Evolutionary conservation across 129 eudicot genomes (phyloP).

Genomic region (Mikania micrantha): DNA sequence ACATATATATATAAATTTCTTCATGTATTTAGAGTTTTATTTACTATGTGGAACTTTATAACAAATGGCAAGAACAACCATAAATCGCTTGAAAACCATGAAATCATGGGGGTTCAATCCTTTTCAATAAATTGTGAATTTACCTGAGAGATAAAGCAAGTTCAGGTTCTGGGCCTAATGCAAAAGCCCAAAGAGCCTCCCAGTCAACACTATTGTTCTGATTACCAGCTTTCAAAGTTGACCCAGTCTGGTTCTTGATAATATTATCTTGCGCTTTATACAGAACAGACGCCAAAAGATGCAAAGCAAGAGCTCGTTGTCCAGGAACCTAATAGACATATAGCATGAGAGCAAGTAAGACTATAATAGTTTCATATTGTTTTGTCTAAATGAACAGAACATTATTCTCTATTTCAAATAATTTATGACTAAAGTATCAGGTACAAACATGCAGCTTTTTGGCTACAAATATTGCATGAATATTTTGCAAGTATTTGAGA

Average conservation of each 20-base stretch:
- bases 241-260: constrained; percentile 30
- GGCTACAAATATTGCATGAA: background rate
- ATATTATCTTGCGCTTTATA: constrained; percentile 55
- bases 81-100: background rate
- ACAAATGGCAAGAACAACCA: background rate
- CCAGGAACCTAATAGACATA: constrained; percentile 69
- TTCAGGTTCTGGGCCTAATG: constrained; percentile 97
- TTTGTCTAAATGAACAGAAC: background rate
- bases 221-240: constrained; percentile 28
- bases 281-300: constrained; percentile 77
- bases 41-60: background rate
- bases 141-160: constrained; percentile 85
- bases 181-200: constrained; percentile 97
- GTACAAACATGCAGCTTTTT: background rate
- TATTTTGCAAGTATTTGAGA: constrained; percentile 9
- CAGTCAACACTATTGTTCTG: constrained; percentile 50
- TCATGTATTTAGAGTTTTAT: background rate
- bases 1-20: background rate
- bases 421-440: background rate
- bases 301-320: constrained; percentile 83
- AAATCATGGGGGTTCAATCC: background rate
- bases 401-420: background rate
- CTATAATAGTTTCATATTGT: constrained; percentile 4
- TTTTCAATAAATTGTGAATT: background rate
- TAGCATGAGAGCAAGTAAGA: constrained; percentile 6